These are phyloP conservation scores for Lepiota brunneoincarnata DNA, from an alignment of 768 basidiomycete genomes.

Conservation along the genomic window DNA sequence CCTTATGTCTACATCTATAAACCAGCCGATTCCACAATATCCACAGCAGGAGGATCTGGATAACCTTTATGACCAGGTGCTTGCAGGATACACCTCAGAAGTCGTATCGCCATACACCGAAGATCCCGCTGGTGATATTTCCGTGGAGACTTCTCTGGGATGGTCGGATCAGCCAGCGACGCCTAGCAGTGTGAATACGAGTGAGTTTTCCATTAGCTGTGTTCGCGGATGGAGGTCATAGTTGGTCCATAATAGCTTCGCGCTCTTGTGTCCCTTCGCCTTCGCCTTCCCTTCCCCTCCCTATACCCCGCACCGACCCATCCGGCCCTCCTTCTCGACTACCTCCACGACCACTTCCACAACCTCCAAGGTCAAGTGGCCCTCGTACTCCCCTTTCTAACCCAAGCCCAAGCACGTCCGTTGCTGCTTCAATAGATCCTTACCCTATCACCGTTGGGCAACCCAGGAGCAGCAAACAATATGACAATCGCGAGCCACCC, in stretches of 20 bases:
- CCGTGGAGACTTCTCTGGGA: not conserved
- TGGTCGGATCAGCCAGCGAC: constrained; percentile 6
- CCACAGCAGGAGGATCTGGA: constrained; percentile 56
- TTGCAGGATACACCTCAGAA: constrained; percentile 46
- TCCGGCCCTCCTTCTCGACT: not conserved
- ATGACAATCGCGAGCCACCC: not conserved
- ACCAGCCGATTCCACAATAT: constrained; percentile 9
- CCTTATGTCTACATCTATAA: not conserved
- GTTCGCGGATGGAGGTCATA: not conserved
- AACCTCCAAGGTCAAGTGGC: not conserved
- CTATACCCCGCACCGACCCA: not conserved
- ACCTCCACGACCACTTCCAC: constrained; percentile 5
- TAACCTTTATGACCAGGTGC: constrained; percentile 55
- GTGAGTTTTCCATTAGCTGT: not conserved
- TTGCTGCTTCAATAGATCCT: not conserved
- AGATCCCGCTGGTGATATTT: not conserved
- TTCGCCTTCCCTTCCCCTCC: not conserved
- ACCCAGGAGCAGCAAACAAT: not conserved
- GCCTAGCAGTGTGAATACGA: constrained; percentile 3
- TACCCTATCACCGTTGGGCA: not conserved
- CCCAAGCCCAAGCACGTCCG: constrained; percentile 7
- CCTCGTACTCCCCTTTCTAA: not conserved
- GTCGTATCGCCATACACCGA: constrained; percentile 1
- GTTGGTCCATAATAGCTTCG: constrained; percentile 2
- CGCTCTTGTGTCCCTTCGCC: not conserved